These are phyloP conservation scores for Penicillium arizonense DNA, from an alignment of 495 filamentous ascomycete genomes.

Conservation along the genomic window DNA sequence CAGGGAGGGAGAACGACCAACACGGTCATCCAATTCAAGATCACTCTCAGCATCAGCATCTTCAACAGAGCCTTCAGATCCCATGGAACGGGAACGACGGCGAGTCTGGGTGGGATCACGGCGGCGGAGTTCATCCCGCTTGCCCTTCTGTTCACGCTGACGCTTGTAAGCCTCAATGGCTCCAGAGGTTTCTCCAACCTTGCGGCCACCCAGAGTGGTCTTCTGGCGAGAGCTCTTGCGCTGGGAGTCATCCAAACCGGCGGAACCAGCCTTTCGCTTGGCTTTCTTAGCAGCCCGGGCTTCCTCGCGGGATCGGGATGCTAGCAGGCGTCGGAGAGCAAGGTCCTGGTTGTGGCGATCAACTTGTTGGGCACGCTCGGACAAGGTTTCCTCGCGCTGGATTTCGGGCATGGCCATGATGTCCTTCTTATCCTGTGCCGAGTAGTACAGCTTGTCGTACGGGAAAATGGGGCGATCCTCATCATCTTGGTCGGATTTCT, in stretches of 20 bases:
- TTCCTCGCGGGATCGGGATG: conserved; percentile 63
- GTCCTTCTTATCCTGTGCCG: conserved; percentile 71
- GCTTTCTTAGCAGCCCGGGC: conserved; percentile 58
- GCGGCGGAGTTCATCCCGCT: conserved; percentile 66
- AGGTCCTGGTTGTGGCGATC: conserved; percentile 79
- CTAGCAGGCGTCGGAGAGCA: conserved; percentile 77
- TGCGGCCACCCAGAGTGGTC: conserved; percentile 72
- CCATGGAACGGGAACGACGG: conserved; percentile 44
- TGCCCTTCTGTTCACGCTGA: conserved; percentile 76
- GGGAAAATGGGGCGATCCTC: conserved; percentile 70
- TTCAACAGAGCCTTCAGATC: conserved; percentile 55
- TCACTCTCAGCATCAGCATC: conserved; percentile 80
- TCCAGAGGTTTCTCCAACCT: conserved; percentile 72
- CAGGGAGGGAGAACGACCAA: conserved; percentile 38
- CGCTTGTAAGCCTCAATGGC: conserved; percentile 82
- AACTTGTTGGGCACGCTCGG: conserved; percentile 78
- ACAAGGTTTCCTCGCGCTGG: conserved; percentile 83
- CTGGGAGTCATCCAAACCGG: conserved; percentile 68
- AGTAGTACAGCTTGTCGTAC: conserved; percentile 82
- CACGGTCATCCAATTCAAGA: conserved; percentile 64
- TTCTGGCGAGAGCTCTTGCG: conserved; percentile 82
- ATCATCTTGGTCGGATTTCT: conserved; percentile 47
- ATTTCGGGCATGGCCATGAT: conserved; percentile 89
- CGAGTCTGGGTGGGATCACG: conserved; percentile 58
- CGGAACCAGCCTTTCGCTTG: conserved; percentile 77